These are phyloP conservation scores for Acanthamoeba culbertsoni DNA, from an alignment of 208 protist species.

Conservation along the genomic window DNA sequence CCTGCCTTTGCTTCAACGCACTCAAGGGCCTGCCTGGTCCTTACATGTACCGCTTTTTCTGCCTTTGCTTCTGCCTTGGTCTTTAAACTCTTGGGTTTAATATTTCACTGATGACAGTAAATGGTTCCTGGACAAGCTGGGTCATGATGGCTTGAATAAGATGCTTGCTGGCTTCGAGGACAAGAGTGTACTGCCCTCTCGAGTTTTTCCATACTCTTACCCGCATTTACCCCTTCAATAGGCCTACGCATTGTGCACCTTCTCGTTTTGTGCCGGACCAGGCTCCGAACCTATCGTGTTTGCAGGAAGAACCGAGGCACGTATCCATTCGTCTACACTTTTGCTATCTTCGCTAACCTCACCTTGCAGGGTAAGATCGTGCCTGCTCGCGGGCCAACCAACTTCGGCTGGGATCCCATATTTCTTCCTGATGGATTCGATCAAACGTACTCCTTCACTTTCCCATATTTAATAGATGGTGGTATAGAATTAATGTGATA, in stretches of 20 bases:
- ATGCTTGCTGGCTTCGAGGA: constrained; percentile 91
- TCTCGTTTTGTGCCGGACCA: constrained; percentile 80
- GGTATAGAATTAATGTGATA: neutral
- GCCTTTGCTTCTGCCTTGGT: neutral
- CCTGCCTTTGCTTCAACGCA: constrained; percentile 95
- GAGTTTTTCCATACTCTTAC: no score
- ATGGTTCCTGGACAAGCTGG: constrained; percentile 95
- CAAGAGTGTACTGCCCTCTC: constrained; percentile 84
- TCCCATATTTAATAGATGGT: neutral
- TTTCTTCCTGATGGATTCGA: constrained; percentile 90
- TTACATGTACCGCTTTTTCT: constrained; percentile 86
- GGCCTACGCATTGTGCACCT: constrained; percentile 87
- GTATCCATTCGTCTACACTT: neutral
- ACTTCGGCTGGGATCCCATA: constrained; percentile 93
- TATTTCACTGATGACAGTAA: constrained; percentile 79
- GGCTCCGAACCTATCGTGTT: constrained; percentile 78
- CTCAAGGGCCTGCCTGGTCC: constrained; percentile 94
- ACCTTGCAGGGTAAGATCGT: constrained; percentile 82
- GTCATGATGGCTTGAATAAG: constrained; percentile 90
- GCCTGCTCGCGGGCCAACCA: constrained; percentile 75
- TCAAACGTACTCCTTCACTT: constrained; percentile 84
- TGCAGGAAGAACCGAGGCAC: constrained; percentile 71
- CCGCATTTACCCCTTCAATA: neutral
- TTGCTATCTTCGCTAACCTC: neutral
- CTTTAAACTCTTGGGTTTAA: neutral